Base-by-base conservation (phyloP, 1,284 basidiomycete species). In the Vanrija sp. region DNA sequence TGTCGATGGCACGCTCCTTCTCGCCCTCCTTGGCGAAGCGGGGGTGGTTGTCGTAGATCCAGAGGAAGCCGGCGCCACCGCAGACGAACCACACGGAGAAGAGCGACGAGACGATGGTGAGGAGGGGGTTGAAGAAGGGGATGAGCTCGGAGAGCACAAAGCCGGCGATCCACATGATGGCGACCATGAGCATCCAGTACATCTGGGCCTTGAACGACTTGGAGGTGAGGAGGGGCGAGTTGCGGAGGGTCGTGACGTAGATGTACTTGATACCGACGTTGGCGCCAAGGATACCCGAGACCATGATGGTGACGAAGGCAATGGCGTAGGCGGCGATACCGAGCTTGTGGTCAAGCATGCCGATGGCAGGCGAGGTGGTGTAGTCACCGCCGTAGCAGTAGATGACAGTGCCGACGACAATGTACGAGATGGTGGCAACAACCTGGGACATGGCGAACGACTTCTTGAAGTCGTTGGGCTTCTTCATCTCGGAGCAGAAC, bases 51-150 rank as follows among this genome's bases (percentile, higher is more conserved):
- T 66, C 61, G 60, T 68, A 67, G 58, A 71, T 65, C 67, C 69
- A 73, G 43, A 72, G 64, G 49, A 74, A 60, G 46, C 67, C 67
- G 12, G 64, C 61, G n/a, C 63, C 58, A 43, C 71, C 72, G 47
- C 63, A 72, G 21, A 68, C 64, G 62, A 69, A 72, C 71, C 71
- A 72, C 6, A 67, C 67, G 25, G 65, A 68, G 66, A 71, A 72
- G 42, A 74, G 56, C 38, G 67, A 61, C 18, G 66, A 69, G 47
- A 73, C 65, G 54, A 74, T 71, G 29, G 69, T 72, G 25, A 74
- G 58, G 49, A 74, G 67, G 44, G 71, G 61, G 61, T 73, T 74
- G 68, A 74, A 74, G 63, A 73, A 73, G 23, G 70, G 70, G 40
- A 73, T 70, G 48, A 72, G 60, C 52, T 71, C 65, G 26, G 68